These are phyloP conservation scores for Irpex sp. DNA, from an alignment of 1,284 basidiomycete genomes.

Conservation along the genomic window DNA sequence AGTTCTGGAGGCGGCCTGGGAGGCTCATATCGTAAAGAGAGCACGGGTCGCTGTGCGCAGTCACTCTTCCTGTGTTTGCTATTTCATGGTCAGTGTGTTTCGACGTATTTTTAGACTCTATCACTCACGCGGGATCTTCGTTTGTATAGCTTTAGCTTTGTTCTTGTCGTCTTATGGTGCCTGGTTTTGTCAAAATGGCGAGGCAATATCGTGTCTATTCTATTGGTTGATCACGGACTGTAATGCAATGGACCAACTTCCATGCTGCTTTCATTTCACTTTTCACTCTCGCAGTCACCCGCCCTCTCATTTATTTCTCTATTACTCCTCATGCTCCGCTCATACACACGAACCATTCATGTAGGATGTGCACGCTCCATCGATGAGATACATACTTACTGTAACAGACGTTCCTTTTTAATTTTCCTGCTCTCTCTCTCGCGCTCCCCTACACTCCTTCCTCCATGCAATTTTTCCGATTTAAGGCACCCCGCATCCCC, in stretches of 20 bases:
- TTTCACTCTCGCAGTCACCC: neutral
- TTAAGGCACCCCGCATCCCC: neutral
- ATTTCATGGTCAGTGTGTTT: neutral
- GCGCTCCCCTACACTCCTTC: neutral
- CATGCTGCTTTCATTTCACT: neutral
- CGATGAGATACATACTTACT: neutral
- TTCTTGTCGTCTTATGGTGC: neutral
- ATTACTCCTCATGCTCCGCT: neutral
- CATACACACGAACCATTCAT: neutral
- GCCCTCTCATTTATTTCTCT: neutral
- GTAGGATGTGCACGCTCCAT: neutral
- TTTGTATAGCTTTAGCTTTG: neutral
- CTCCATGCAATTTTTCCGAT: neutral
- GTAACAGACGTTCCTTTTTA: neutral
- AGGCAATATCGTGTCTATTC: neutral
- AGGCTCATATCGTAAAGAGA: neutral
- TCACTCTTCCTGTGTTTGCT: neutral
- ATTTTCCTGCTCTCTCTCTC: neutral
- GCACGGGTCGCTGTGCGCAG: neutral
- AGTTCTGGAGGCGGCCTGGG: constrained; percentile 19
- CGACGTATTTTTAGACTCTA: neutral
- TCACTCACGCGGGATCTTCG: neutral
- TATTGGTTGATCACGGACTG: neutral
- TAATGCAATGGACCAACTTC: neutral
- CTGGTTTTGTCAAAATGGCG: neutral